phyloP scores from a whole-genome alignment of 257 asterid species.

The Solanum paucissectum region DNA sequence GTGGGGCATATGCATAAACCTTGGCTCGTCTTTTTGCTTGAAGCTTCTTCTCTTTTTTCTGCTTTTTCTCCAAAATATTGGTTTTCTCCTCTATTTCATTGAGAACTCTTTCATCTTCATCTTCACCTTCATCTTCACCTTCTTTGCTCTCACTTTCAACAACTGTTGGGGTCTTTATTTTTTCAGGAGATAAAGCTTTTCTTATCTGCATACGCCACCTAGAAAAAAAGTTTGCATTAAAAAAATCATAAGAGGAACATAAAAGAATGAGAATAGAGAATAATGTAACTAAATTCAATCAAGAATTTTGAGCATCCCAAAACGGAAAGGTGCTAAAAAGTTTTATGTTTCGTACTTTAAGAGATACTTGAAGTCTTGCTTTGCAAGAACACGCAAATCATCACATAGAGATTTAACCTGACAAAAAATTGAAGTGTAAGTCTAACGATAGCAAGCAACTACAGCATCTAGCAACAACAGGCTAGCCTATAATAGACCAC shows the following conservation, averaged over 20 bases:
- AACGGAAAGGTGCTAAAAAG: background rate
- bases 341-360: conserved; percentile 45
- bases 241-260: background rate
- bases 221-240: background rate
- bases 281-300: background rate
- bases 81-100: conserved; percentile 85
- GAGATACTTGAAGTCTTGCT: conserved; percentile 86
- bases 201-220: conserved; percentile 84
- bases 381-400: conserved; percentile 76
- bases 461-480: background rate
- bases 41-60: conserved; percentile 61
- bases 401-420: conserved; percentile 90
- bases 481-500: background rate
- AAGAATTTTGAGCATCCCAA: background rate
- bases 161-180: conserved; percentile 23
- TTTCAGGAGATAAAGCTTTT: conserved; percentile 81
- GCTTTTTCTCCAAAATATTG: conserved; percentile 71
- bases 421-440: background rate
- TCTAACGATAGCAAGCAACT: background rate
- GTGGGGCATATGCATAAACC: conserved; percentile 25
- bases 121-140: conserved; percentile 39
- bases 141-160: conserved; percentile 34
- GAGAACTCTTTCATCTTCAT: conserved; percentile 65
- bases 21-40: conserved; percentile 64
- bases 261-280: background rate